These are phyloP conservation scores for Aspergillus ruber DNA, from an alignment of 2,329 filamentous ascomycete genomes.

Conservation along the genomic window DNA sequence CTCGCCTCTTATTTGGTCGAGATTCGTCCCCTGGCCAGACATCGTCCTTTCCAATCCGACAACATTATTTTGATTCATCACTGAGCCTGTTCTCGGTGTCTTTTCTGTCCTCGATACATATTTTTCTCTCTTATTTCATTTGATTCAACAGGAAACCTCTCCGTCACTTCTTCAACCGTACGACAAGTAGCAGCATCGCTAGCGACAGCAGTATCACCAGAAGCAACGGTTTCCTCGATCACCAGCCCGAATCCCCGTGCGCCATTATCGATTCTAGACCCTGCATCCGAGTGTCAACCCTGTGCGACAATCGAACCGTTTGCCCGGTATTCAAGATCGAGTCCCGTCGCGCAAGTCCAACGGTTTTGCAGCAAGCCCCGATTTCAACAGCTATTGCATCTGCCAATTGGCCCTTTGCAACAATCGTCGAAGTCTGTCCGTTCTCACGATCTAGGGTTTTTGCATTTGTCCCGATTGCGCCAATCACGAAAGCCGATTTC, in stretches of 20 bases:
- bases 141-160: constrained; percentile 4
- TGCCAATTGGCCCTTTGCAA: constrained; percentile 2
- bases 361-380: not conserved
- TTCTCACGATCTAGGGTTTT: not conserved
- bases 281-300: not conserved
- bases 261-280: not conserved
- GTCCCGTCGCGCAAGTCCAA: too few species aligned
- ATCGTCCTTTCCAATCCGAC: not conserved
- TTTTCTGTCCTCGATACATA: not conserved
- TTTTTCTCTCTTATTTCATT: constrained; percentile 5
- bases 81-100: not conserved
- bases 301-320: not conserved
- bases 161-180: constrained; percentile 5
- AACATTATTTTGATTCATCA: not conserved
- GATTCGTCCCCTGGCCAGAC: not conserved
- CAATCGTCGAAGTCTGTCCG: not conserved
- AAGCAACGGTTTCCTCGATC: not conserved
- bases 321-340: too few species aligned
- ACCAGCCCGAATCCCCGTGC: not conserved
- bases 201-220: constrained; percentile 3
- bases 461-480: constrained; percentile 5
- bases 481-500: not conserved
- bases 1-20: not conserved
- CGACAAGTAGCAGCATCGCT: not conserved
- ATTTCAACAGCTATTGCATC: constrained; percentile 5